Evolutionary conservation across 305 asterid genomes (phyloP), one percentile per base, ranked within the genome.

Genomic region (Solanum hybrid): DNA sequence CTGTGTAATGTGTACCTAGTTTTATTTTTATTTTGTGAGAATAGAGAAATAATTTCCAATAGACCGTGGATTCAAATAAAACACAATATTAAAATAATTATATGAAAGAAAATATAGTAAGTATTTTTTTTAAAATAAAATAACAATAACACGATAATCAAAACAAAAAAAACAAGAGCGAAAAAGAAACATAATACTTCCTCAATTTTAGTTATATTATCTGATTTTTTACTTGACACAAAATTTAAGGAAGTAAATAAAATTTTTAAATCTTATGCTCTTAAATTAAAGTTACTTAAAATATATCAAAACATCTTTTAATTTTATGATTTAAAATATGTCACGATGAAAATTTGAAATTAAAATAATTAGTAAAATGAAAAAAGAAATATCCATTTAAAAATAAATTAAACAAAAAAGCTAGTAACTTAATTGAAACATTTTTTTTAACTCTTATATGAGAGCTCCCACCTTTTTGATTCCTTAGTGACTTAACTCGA

Each of bases 1-100:
- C 7, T 0, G 0, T 1, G 3, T 57, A 0, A 61, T 8, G 0
- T 22, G 2, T 20, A 61, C 26, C 0, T 0, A 0, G 0, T 61
- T 20, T 61, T 61, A 8, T 3, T 8, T 61, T 61, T 61, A 8
- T 61, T 8, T 20, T 61, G 13, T 22, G 7, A 64, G 0, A 64
- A 22, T 67, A 67, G 14, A 0, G 6, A 67, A 0, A n/a, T n/a
- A 0, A 10, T 67, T n/a, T 67, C 2, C 2, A 11, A n/a, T n/a
- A 1, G 26, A 57, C 24, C 2, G 31, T 29, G 31, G 5, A n/a
- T 10, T 24, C 14, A n/a, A 67, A n/a, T 4, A 67, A 67, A n/a
- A 4, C 6, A n/a, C 2, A 29, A 2, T 6, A 10, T n/a, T 1
- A 67, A 67, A 67, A n/a, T 9, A 11, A 4, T 67, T n/a, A n/a